Evolutionary conservation across 371 early-diverging fungal genomes (phyloP), one percentile per base, ranked within the genome.

Genomic region (Mortierella sp.): DNA sequence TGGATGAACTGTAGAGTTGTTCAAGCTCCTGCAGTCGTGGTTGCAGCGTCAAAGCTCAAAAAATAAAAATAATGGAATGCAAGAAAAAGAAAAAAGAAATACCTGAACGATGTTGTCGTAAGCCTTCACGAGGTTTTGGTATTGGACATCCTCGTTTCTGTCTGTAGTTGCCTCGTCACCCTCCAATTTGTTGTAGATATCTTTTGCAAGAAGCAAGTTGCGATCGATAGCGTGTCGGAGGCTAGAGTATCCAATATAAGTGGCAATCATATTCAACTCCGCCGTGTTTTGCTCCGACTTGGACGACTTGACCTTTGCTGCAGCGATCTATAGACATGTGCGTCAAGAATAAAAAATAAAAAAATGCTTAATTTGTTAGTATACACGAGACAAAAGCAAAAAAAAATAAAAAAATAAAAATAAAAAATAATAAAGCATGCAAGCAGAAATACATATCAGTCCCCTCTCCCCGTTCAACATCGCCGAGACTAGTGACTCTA

Each of bases 101-200:
- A 91, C 93, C 91, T 93, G 89, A 26, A 93, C 72, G 54, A 92
- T 84, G 54, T 87, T 87, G 72, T 93, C 93, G 64, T 90, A 91
- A 10, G 92, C 77, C 63, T 90, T 89, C 68, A 93, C 88, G n/a
- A 88, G 68, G 28, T 95, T 91, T 65, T 92, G 90, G 58, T 86
- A 86, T 57, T 87, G 88, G 26, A 86, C 86, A 69, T 84, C 77
- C 18, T 70, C 62, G 30, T 77, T 83, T 72, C 78, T 77, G 28
- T 76, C 72, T 22, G 61, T 63, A 5, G 64, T 37, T 55, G 68
- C 67, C 59, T 68, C 67, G 5, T 73, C 80, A 16, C 75, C 73
- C 37, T 79, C 71, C 40, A 84, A 39, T 57, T 70, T 77, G 47
- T 74, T 65, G 62, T 84, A 68, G 26, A 88, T 73, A 30, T 84